phyloP scores from a whole-genome alignment of 1,139 yeast species.

The Nakaseomyces kungkrabaensis region DNA sequence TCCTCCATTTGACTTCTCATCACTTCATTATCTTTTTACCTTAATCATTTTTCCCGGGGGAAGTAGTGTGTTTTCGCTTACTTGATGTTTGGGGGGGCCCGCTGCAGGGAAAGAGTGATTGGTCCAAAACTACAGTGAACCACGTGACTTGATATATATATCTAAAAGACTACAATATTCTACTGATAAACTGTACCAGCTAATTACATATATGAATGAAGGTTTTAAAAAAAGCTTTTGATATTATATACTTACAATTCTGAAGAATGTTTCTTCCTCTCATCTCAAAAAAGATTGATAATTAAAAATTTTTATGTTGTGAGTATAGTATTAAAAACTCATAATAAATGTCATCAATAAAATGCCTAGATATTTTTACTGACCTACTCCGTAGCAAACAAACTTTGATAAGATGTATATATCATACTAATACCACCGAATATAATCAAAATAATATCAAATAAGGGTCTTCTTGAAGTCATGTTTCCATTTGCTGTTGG shows the following conservation, averaged over 20 bases:
- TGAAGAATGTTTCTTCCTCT: not conserved
- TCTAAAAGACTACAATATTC: too few relatives aligned
- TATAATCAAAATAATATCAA: conserved; percentile 41
- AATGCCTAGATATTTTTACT: not conserved
- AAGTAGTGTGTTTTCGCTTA: too few relatives aligned
- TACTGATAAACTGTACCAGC: too few relatives aligned
- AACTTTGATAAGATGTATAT: conserved; percentile 56
- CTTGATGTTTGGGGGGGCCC: too few relatives aligned
- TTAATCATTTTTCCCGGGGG: too few relatives aligned
- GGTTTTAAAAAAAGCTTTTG: too few relatives aligned
- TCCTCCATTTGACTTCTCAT: too few relatives aligned
- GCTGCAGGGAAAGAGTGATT: not conserved
- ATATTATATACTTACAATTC: too few relatives aligned
- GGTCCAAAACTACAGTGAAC: not conserved
- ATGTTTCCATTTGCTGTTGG: conserved; percentile 20
- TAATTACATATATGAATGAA: not conserved
- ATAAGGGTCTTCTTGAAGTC: conserved; percentile 11
- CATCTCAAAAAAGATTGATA: too few relatives aligned
- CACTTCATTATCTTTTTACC: too few relatives aligned
- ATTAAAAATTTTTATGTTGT: not conserved
- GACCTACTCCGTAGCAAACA: conserved; percentile 18
- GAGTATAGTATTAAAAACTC: not conserved
- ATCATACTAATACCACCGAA: conserved; percentile 53
- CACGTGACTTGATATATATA: not conserved
- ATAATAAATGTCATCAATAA: not conserved